Conservation (phyloP, 2,329 filamentous ascomycete species). For the Microthyrium microscopicum region DNA sequence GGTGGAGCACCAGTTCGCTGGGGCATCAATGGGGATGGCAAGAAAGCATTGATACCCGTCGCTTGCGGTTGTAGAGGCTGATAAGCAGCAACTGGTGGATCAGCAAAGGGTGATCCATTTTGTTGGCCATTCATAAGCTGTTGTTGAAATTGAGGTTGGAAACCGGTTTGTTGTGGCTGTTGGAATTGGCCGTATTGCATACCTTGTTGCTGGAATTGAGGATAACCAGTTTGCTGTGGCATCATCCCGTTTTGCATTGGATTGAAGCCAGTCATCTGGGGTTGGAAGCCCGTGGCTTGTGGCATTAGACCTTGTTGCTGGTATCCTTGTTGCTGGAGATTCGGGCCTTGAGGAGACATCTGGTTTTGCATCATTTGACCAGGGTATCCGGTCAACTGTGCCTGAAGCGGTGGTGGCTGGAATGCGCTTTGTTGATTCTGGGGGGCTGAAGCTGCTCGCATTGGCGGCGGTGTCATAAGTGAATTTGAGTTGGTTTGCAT, state of each 20-base stretch:
- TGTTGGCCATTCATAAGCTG: conserved; percentile 28
- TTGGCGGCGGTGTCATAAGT: conserved; percentile 61
- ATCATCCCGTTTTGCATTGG: conserved; percentile 19
- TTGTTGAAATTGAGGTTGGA: conserved; percentile 31
- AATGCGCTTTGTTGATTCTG: conserved; percentile 64
- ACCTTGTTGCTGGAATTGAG: conserved; percentile 9
- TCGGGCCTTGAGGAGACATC: conserved; percentile 59
- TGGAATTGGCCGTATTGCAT: conserved; percentile 10
- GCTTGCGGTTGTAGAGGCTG: conserved; percentile 32
- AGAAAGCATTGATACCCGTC: conserved; percentile 34
- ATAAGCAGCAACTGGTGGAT: conserved; percentile 32
- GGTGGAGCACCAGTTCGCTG: conserved; percentile 27
- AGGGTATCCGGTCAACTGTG: conserved; percentile 63
- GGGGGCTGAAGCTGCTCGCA: conserved; percentile 72
- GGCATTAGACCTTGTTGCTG: conserved; percentile 20
- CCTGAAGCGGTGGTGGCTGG: conserved; percentile 51
- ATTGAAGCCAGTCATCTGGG: conserved; percentile 48
- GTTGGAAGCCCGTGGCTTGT: conserved; percentile 23
- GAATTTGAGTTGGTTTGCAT: conserved; percentile 41
- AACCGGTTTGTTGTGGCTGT: conserved; percentile 24
- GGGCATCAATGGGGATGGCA: conserved; percentile 32
- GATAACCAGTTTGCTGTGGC: conserved; percentile 31
- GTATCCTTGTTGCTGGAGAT: conserved; percentile 51
- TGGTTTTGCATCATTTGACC: conserved; percentile 36
- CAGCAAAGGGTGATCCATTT: conserved; percentile 28